Evolutionary conservation across 78 protist genomes (phyloP).

Genomic region (Planoprotostelium fungivorum): DNA sequence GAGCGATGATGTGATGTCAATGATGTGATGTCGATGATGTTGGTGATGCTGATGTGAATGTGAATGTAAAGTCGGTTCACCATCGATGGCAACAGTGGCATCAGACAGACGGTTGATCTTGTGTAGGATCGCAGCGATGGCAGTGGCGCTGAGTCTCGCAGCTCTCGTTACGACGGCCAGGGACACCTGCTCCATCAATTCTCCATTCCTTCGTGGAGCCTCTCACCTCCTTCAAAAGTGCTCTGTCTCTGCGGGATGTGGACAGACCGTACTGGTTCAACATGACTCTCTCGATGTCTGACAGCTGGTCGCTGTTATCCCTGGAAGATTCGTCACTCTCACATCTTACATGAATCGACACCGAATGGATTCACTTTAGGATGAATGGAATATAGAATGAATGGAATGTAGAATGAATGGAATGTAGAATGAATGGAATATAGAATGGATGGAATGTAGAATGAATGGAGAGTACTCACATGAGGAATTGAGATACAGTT

Average conservation of each 20-base stretch:
- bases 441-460: too few relatives aligned
- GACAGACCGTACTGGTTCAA: neutral
- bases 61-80: neutral
- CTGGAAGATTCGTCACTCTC: neutral
- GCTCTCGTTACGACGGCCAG: conserved; percentile 14
- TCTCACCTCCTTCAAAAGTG: neutral
- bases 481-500: neutral
- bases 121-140: conserved; percentile 8
- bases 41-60: neutral
- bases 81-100: conserved; percentile 41
- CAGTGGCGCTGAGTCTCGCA: conserved; percentile 28
- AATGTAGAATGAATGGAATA: too few relatives aligned
- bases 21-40: too few relatives aligned
- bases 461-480: too few relatives aligned
- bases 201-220: neutral
- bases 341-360: neutral
- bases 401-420: too few relatives aligned
- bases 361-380: neutral
- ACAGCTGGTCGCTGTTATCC: too few relatives aligned
- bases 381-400: too few relatives aligned
- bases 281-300: neutral
- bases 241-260: neutral
- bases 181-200: neutral
- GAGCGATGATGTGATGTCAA: too few relatives aligned
- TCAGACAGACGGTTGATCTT: neutral